Conservation (phyloP, 441 rosid genomes). For the Brassica balearica region DNA sequence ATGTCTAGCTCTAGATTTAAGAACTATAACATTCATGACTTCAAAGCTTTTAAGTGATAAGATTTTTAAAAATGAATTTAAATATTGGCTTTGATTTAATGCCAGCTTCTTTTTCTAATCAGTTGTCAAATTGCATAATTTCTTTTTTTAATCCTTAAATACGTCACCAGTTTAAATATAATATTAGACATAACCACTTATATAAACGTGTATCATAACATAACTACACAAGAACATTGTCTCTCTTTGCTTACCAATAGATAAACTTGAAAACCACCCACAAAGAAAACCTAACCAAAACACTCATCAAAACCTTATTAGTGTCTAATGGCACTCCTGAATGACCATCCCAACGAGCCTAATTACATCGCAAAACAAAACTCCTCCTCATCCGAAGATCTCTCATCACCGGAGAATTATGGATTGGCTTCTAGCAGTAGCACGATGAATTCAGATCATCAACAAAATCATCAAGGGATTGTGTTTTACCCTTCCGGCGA, state of each 20-base stretch:
- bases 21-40: slow-evolving; percentile 26
- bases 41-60: slow-evolving; percentile 17
- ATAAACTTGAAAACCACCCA: slow-evolving; percentile 29
- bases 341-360: slow-evolving; percentile 45
- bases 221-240: slow-evolving; percentile 41
- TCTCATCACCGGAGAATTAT: slow-evolving; percentile 52
- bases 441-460: slow-evolving; percentile 50
- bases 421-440: slow-evolving; percentile 50
- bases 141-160: not conserved
- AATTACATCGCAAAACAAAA: slow-evolving; percentile 41
- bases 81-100: slow-evolving; percentile 30
- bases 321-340: slow-evolving; percentile 61
- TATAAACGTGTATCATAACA: slow-evolving; percentile 44
- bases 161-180: slow-evolving; percentile 36
- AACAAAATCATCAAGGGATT: slow-evolving; percentile 43
- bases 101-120: slow-evolving; percentile 37
- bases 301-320: slow-evolving; percentile 13
- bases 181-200: slow-evolving; percentile 38
- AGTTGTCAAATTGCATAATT: slow-evolving; percentile 21
- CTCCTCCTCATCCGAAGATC: slow-evolving; percentile 43
- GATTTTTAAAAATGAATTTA: not conserved
- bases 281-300: slow-evolving; percentile 5
- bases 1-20: slow-evolving; percentile 1
- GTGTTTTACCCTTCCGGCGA: slow-evolving; percentile 43
- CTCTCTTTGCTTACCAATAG: slow-evolving; percentile 40